These are phyloP conservation scores for Fusarium begoniae DNA, from an alignment of 2,329 filamentous ascomycete species.

Conservation along the genomic window DNA sequence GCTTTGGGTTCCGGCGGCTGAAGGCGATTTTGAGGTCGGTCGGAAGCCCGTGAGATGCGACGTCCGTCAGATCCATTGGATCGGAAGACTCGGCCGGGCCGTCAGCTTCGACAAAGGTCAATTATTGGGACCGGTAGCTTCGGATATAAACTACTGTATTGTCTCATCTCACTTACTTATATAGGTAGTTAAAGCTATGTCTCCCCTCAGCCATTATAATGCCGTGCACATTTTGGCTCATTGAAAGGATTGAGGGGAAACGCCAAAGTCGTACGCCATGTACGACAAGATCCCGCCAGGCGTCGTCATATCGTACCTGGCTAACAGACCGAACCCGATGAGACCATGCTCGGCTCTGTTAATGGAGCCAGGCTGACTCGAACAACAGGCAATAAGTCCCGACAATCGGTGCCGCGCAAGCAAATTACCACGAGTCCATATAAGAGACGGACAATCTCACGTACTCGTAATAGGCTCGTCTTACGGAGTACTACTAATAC, in stretches of 20 bases:
- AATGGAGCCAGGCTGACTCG: slow-evolving; percentile 22
- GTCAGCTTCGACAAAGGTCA: neutral
- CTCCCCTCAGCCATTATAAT: neutral
- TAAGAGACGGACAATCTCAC: neutral
- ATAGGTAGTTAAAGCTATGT: neutral
- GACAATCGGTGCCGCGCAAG: slow-evolving; percentile 12
- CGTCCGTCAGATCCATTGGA: slow-evolving; percentile 8
- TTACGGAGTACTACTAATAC: too few relatives aligned
- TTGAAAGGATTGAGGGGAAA: neutral
- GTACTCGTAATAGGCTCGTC: slow-evolving; percentile 1
- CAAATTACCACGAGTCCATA: neutral
- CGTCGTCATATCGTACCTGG: slow-evolving; percentile 31
- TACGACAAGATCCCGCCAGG: neutral
- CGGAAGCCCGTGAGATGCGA: neutral
- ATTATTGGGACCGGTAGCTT: neutral
- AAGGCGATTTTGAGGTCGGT: slow-evolving; percentile 2
- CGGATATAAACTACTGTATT: slow-evolving; percentile 1
- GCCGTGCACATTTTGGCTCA: neutral
- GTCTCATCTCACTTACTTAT: neutral
- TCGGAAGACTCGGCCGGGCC: slow-evolving; percentile 13
- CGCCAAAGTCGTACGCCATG: slow-evolving; percentile 5
- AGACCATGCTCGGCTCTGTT: neutral
- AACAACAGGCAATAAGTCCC: slow-evolving; percentile 8
- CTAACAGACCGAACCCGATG: neutral
- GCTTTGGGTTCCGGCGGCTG: slow-evolving; percentile 7